Evolutionary conservation across 495 filamentous ascomycete species (phyloP).

Genomic region (Aspergillus sparsus): DNA sequence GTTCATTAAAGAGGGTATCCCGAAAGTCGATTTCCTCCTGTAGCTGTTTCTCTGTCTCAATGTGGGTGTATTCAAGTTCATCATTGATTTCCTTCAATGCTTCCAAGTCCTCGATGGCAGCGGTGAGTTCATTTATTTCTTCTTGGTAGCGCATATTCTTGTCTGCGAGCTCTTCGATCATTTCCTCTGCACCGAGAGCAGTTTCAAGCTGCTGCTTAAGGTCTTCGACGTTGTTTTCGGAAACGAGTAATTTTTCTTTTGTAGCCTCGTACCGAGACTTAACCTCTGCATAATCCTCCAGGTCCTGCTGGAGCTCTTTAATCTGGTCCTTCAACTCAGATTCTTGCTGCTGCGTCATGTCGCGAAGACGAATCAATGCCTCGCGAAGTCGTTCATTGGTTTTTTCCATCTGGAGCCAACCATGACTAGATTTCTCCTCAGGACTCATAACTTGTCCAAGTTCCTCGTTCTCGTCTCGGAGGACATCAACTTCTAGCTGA

Average conservation of each 20-base stretch:
- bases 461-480: conserved; percentile 85
- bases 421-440: conserved; percentile 81
- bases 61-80: conserved; percentile 89
- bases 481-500: conserved; percentile 81
- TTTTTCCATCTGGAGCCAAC: conserved; percentile 88
- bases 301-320: conserved; percentile 73
- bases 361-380: conserved; percentile 78
- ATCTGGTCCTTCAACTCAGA: conserved; percentile 75
- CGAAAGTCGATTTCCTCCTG: conserved; percentile 88
- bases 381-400: conserved; percentile 87
- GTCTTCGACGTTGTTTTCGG: conserved; percentile 80
- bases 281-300: conserved; percentile 67
- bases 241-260: conserved; percentile 68
- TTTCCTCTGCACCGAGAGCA: conserved; percentile 81
- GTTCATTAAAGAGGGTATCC: conserved; percentile 75
- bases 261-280: conserved; percentile 71
- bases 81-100: conserved; percentile 87
- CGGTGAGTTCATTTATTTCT: conserved; percentile 77
- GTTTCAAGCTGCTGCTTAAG: conserved; percentile 88
- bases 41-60: conserved; percentile 89
- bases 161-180: conserved; percentile 89
- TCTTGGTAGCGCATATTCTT: conserved; percentile 80
- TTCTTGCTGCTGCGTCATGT: conserved; percentile 84
- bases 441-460: conserved; percentile 79
- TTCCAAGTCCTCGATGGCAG: conserved; percentile 81